Evolutionary conservation across 768 basidiomycete species (phyloP).

Genomic region (Myochromella boudieri): DNA sequence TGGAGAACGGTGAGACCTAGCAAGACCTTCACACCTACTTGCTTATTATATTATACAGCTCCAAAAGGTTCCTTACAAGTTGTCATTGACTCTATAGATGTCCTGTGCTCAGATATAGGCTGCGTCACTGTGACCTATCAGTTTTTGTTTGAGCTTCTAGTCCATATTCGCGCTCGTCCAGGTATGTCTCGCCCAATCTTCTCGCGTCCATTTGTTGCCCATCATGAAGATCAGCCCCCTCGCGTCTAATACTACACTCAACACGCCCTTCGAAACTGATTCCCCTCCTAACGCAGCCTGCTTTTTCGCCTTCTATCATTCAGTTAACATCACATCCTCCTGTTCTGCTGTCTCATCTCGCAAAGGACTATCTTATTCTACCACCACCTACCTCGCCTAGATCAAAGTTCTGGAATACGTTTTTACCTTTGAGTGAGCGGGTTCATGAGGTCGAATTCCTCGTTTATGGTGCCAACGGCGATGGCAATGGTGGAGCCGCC

Average conservation of each 20-base stretch:
- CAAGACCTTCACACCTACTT: constrained; percentile 12
- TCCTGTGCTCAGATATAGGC: constrained; percentile 55
- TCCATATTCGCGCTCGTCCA: constrained; percentile 43
- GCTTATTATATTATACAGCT: constrained; percentile 25
- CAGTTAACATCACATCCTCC: constrained; percentile 73
- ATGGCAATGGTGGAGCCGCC: constrained; percentile 41
- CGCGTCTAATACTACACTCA: constrained; percentile 62
- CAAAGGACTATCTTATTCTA: constrained; percentile 66
- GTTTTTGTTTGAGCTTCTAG: constrained; percentile 48
- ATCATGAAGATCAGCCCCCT: constrained; percentile 37
- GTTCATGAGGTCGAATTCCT: constrained; percentile 57
- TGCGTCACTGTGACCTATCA: constrained; percentile 53
- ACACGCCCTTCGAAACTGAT: constrained; percentile 48
- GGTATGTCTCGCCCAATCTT: constrained; percentile 33
- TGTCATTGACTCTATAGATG: constrained; percentile 73
- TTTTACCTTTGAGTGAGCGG: constrained; percentile 68
- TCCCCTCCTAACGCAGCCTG: constrained; percentile 55
- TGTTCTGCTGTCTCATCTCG: constrained; percentile 63
- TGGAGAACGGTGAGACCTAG: constrained; percentile 36
- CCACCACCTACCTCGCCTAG: constrained; percentile 63
- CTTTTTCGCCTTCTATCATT: constrained; percentile 63
- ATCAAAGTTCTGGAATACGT: constrained; percentile 81
- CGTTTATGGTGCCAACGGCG: constrained; percentile 55
- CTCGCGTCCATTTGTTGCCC: constrained; percentile 3
- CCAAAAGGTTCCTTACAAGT: constrained; percentile 53